Evolutionary conservation across 768 basidiomycete species (phyloP).

Genomic region (Calocera viscosa): DNA sequence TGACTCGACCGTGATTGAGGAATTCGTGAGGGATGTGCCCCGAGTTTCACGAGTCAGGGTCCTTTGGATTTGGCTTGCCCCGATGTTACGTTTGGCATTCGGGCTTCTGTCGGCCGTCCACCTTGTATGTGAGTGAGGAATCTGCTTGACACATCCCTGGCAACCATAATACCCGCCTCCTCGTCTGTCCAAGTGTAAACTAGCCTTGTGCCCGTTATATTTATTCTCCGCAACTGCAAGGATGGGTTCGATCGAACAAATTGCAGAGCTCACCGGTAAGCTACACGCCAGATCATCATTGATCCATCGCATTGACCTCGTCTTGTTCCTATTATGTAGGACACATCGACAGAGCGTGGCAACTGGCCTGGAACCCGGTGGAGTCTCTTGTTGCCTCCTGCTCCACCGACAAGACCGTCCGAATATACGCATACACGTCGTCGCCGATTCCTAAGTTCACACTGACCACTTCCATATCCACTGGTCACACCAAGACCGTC

Average conservation of each 20-base stretch:
- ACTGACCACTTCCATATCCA: constrained; percentile 53
- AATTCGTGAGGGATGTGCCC: background rate
- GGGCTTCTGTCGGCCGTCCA: background rate
- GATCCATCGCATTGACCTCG: background rate
- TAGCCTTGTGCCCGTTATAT: background rate
- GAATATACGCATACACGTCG: constrained; percentile 58
- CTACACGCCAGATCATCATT: background rate
- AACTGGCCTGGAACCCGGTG: constrained; percentile 75
- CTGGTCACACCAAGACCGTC: constrained; percentile 80
- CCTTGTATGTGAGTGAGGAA: background rate
- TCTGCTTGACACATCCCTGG: background rate
- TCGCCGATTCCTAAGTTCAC: constrained; percentile 34
- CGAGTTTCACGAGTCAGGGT: background rate
- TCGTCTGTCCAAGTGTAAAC: too few relatives aligned
- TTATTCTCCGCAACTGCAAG: background rate
- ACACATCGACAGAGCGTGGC: constrained; percentile 79
- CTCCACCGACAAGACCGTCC: constrained; percentile 84
- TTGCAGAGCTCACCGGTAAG: background rate
- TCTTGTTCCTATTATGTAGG: constrained; percentile 29
- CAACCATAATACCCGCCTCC: too few relatives aligned
- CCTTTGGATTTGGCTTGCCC: background rate
- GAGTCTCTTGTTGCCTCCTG: constrained; percentile 80
- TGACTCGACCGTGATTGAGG: background rate
- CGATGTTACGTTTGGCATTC: background rate
- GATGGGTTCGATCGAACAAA: background rate